These are phyloP conservation scores for Cupressus sempervirens DNA, from an alignment of 75 land plant genomes.

Conservation along the genomic window DNA sequence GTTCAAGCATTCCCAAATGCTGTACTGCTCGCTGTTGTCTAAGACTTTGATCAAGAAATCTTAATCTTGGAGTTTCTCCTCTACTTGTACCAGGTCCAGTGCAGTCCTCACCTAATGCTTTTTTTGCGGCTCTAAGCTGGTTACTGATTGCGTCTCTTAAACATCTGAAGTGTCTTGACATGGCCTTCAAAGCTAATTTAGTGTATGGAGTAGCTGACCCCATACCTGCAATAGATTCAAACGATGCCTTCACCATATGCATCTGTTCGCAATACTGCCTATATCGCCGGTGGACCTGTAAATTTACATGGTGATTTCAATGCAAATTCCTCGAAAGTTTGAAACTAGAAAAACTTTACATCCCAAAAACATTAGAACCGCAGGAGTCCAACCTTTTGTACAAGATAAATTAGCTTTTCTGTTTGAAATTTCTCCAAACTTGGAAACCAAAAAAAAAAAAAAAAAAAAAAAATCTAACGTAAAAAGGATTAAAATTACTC, in stretches of 20 bases:
- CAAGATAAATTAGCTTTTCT: neutral
- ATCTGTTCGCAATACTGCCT: constrained; percentile 61
- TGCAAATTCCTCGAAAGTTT: neutral
- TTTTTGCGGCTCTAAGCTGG: constrained; percentile 37
- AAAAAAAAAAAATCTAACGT: neutral
- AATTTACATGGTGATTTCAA: neutral
- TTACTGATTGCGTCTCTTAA: constrained; percentile 48
- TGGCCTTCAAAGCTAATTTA: constrained; percentile 49
- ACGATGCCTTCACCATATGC: constrained; percentile 46
- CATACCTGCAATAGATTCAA: constrained; percentile 59
- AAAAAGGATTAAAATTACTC: neutral
- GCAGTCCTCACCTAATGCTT: constrained; percentile 49
- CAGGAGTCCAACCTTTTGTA: neutral
- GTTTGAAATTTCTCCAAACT: neutral
- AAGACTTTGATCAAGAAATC: constrained; percentile 41
- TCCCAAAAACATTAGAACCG: neutral
- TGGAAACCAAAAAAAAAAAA: neutral
- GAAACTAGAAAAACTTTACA: neutral
- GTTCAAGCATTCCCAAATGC: constrained; percentile 39
- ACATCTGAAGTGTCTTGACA: constrained; percentile 56
- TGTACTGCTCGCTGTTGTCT: constrained; percentile 42
- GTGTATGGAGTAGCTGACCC: constrained; percentile 57
- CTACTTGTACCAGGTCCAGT: constrained; percentile 17
- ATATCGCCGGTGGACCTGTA: constrained; percentile 62
- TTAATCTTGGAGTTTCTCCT: constrained; percentile 38